phyloP scores from a whole-genome alignment of 805 yeast species.

The Yarrowia deformans region DNA sequence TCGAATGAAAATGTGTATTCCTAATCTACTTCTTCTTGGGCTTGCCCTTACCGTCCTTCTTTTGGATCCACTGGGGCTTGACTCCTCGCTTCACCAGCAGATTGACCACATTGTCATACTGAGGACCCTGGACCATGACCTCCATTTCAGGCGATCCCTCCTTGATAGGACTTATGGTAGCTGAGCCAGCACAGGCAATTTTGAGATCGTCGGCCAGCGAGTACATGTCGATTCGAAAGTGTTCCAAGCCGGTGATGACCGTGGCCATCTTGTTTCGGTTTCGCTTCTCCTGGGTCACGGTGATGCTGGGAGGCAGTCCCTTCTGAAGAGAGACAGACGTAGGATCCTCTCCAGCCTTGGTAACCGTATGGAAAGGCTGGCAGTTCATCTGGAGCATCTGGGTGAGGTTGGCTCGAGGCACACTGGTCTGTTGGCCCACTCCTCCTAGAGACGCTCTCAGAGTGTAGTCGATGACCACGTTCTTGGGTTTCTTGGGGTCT shows the following conservation, averaged over 20 bases:
- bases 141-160: constrained; percentile 66
- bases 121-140: constrained; percentile 92
- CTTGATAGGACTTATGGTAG: constrained; percentile 58
- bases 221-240: constrained; percentile 68
- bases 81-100: constrained; percentile 68
- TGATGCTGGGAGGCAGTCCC: constrained; percentile 73
- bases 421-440: constrained; percentile 45
- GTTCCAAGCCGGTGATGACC: constrained; percentile 70
- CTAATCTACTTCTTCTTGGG: constrained; percentile 31
- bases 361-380: constrained; percentile 56
- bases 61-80: constrained; percentile 67
- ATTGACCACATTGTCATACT: constrained; percentile 66
- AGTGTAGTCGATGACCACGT: constrained; percentile 62
- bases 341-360: constrained; percentile 57
- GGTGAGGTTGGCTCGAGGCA: constrained; percentile 51
- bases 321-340: constrained; percentile 49
- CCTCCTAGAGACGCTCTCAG: constrained; percentile 56
- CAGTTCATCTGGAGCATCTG: constrained; percentile 56
- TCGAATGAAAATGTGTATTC: too few relatives aligned
- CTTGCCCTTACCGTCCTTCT: constrained; percentile 31
- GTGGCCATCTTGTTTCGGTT: constrained; percentile 86
- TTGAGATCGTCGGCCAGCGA: constrained; percentile 72
- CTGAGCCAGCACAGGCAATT: constrained; percentile 86
- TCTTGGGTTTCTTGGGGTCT: constrained; percentile 59
- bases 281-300: constrained; percentile 73